Evolutionary conservation across 2,329 filamentous ascomycete genomes (phyloP).

Genomic region (Neofusicoccum umdonicola): DNA sequence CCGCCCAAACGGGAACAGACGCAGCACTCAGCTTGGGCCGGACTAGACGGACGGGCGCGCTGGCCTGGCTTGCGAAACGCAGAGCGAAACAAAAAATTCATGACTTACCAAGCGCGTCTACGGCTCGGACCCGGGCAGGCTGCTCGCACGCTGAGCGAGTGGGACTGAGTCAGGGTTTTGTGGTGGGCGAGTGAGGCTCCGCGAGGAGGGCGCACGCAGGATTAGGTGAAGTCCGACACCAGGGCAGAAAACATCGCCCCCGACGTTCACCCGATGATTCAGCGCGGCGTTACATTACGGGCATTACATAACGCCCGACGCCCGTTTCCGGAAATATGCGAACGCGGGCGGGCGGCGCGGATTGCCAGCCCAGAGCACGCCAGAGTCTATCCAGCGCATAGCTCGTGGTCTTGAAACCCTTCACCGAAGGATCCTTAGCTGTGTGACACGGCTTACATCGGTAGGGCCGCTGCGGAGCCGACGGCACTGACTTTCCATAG

Average conservation of each 20-base stretch:
- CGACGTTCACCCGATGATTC: not conserved
- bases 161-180: not conserved
- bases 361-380: too few relatives aligned
- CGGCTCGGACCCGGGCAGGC: too few relatives aligned
- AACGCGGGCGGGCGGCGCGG: too few relatives aligned
- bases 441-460: not conserved
- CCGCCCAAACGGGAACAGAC: not conserved
- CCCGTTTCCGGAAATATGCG: too few relatives aligned
- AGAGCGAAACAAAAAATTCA: not conserved
- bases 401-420: too few relatives aligned
- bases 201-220: not conserved
- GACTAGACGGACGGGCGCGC: not conserved
- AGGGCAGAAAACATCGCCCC: not conserved
- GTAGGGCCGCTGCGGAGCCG: not conserved
- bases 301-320: not conserved
- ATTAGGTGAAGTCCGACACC: not conserved
- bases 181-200: slow-evolving; percentile 1
- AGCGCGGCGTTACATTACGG: not conserved
- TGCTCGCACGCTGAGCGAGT: not conserved
- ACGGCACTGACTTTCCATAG: not conserved
- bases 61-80: not conserved
- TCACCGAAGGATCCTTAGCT: not conserved
- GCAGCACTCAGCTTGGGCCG: not conserved
- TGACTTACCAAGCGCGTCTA: not conserved
- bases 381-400: too few relatives aligned